A percentile compares a stretch with the other conserved stretches of the same genome.
Conservation (phyloP, 148 eudicot species). For the Camellia sinensis region DNA sequence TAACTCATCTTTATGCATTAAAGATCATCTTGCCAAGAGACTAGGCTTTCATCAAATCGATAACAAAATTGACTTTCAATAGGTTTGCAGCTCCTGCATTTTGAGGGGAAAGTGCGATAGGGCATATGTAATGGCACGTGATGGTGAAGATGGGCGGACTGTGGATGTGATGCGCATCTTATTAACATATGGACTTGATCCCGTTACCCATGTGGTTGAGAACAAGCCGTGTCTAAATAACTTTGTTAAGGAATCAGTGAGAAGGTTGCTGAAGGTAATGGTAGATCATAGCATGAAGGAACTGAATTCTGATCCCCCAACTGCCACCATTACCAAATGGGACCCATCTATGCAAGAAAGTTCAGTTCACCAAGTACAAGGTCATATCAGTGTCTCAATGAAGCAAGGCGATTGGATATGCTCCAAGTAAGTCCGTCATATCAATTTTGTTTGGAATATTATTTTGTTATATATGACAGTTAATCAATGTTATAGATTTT, state of each 20-base stretch:
- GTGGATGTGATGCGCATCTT: conserved; percentile 67
- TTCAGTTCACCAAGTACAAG: conserved; percentile 19
- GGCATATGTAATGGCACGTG: conserved; percentile 46
- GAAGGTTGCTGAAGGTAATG: conserved; percentile 48
- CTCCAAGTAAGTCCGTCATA: conserved; percentile 35
- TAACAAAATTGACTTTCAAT: background rate
- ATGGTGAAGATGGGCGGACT: conserved; percentile 49
- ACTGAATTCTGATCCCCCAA: conserved; percentile 18
- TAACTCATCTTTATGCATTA: background rate
- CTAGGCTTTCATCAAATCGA: background rate
- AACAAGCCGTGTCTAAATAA: conserved; percentile 38
- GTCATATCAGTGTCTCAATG: conserved; percentile 22
- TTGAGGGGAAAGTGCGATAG: conserved; percentile 62
- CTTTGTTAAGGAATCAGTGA: conserved; percentile 40
- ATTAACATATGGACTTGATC: conserved; percentile 47
- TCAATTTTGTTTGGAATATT: background rate
- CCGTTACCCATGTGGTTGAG: conserved; percentile 32
- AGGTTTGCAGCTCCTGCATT: conserved; percentile 65
- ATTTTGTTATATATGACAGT: background rate
- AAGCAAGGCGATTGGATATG: conserved; percentile 60
- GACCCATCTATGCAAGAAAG: conserved; percentile 18
- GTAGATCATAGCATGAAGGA: conserved; percentile 33
- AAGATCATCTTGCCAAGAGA: background rate
- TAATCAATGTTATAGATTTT: background rate
- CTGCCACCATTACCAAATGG: conserved; percentile 3